phyloP scores from a whole-genome alignment of 1,284 basidiomycete species.

The Calocybe gambosa region DNA sequence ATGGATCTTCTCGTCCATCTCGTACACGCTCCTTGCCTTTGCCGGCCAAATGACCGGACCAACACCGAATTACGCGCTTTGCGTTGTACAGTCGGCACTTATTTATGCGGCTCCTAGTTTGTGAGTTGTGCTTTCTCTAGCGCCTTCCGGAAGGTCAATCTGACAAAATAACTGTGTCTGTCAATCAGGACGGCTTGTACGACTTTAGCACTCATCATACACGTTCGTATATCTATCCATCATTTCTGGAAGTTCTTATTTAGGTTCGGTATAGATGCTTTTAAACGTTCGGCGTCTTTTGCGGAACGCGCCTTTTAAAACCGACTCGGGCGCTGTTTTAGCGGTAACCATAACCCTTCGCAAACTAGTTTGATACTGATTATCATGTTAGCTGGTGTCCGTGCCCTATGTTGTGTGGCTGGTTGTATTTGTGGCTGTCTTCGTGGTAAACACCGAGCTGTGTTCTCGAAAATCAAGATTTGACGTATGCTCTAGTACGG shows the following conservation, averaged over 20 bases:
- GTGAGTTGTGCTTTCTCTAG: conserved; percentile 16
- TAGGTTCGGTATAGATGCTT: conserved; percentile 10
- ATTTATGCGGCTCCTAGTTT: conserved; percentile 22
- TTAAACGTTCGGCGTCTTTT: conserved; percentile 13
- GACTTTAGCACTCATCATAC: conserved; percentile 20
- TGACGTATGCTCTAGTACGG: conserved; percentile 11
- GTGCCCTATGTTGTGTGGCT: conserved; percentile 15
- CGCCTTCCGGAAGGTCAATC: not conserved
- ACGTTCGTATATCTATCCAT: conserved; percentile 10
- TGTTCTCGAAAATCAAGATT: not conserved
- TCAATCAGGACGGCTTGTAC: conserved; percentile 20
- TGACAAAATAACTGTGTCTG: too few relatives aligned
- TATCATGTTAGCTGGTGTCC: conserved; percentile 6
- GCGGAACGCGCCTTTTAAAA: conserved; percentile 11
- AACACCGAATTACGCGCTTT: conserved; percentile 15
- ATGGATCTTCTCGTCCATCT: conserved; percentile 25
- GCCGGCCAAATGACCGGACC: conserved; percentile 21
- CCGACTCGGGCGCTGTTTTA: conserved; percentile 4
- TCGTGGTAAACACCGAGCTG: conserved; percentile 10
- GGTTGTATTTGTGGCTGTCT: conserved; percentile 10
- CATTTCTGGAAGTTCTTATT: not conserved
- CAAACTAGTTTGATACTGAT: not conserved
- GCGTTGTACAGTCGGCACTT: conserved; percentile 21
- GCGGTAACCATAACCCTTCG: conserved; percentile 7
- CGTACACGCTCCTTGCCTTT: conserved; percentile 23